phyloP scores from a whole-genome alignment of 2,329 filamentous ascomycete species.

The Ceratocystis eucalypticola region DNA sequence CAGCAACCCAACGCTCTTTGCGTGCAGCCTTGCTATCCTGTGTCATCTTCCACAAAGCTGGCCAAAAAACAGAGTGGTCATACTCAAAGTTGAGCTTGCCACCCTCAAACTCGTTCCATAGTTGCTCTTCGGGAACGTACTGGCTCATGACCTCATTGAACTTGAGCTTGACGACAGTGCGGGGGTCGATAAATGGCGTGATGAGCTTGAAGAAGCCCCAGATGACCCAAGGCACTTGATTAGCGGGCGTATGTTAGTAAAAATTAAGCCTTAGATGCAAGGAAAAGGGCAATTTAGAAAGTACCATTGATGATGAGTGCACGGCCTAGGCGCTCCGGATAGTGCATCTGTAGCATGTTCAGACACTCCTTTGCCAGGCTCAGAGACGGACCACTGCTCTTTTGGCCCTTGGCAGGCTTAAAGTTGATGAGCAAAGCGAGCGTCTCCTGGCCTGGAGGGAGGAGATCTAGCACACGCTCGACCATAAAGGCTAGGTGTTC shows the following conservation, averaged over 20 bases:
- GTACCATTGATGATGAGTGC: slow-evolving; percentile 79
- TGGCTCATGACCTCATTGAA: slow-evolving; percentile 86
- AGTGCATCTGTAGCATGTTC: slow-evolving; percentile 85
- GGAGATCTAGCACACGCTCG: slow-evolving; percentile 75
- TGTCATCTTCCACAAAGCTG: slow-evolving; percentile 60
- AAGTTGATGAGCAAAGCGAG: slow-evolving; percentile 85
- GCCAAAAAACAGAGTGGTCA: slow-evolving; percentile 81
- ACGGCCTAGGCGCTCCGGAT: slow-evolving; percentile 79
- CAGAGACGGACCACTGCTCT: slow-evolving; percentile 59
- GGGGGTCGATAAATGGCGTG: slow-evolving; percentile 87
- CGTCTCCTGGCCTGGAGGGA: slow-evolving; percentile 76
- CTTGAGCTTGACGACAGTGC: slow-evolving; percentile 88
- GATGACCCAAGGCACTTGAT: slow-evolving; percentile 73
- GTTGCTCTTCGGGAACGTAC: slow-evolving; percentile 68
- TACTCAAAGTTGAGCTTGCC: slow-evolving; percentile 84
- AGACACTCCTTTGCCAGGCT: slow-evolving; percentile 71
- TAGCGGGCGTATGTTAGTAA: background rate
- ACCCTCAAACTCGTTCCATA: slow-evolving; percentile 61
- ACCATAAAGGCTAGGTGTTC: slow-evolving; percentile 95
- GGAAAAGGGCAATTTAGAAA: slow-evolving; percentile 23
- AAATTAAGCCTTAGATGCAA: slow-evolving; percentile 16
- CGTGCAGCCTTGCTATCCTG: slow-evolving; percentile 50
- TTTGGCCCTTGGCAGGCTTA: slow-evolving; percentile 60
- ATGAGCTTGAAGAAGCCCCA: slow-evolving; percentile 93
- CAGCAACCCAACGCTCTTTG: slow-evolving; percentile 60